Conservation (phyloP, 169 alveolate genomes). For the Plasmodium coatneyi region DNA sequence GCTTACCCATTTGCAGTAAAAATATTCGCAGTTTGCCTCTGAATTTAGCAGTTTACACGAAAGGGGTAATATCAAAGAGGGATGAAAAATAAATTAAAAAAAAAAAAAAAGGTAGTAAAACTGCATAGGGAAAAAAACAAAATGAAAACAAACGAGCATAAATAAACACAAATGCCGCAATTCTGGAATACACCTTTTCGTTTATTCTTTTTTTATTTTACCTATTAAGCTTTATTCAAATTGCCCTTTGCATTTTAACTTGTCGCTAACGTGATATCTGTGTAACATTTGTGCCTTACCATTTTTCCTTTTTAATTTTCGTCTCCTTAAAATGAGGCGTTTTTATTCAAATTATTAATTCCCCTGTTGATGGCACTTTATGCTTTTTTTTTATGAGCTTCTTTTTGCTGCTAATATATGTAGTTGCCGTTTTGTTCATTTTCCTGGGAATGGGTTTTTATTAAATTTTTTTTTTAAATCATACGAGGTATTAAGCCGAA, state of each 20-base stretch:
- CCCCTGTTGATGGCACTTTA: background rate
- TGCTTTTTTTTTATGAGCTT: background rate
- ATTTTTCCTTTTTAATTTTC: background rate
- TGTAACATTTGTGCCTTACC: background rate
- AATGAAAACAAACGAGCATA: background rate
- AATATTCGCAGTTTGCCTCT: background rate
- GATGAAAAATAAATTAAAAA: background rate
- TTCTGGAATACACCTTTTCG: background rate
- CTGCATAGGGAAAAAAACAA: background rate
- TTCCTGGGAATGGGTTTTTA: background rate
- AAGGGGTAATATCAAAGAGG: background rate
- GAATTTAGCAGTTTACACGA: background rate
- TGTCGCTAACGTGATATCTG: background rate
- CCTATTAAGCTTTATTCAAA: background rate
- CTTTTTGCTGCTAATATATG: background rate
- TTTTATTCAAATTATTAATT: background rate
- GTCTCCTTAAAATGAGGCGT: background rate
- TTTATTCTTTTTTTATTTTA: background rate
- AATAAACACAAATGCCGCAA: background rate
- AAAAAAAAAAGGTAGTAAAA: background rate
- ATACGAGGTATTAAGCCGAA: background rate
- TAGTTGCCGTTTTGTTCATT: background rate
- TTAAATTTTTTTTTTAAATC: background rate
- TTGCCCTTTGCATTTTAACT: background rate
- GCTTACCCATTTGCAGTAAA: background rate